phyloP scores from a whole-genome alignment of 2,329 filamentous ascomycete species.

The Pyrenophora seminiperda region DNA sequence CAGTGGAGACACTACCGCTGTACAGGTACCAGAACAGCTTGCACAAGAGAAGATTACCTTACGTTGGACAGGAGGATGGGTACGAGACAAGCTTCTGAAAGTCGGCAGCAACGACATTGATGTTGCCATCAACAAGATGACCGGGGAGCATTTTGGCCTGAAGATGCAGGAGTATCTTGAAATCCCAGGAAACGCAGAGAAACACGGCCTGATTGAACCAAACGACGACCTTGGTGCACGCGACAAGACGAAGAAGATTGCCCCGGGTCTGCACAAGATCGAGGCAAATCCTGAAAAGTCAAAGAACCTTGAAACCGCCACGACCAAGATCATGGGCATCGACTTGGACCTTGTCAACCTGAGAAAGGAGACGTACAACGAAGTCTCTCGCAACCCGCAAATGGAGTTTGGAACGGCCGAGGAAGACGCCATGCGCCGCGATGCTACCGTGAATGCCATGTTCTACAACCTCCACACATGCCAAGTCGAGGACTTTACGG shows the following conservation, averaged over 20 bases:
- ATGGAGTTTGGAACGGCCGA: conserved; percentile 92
- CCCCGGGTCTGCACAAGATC: conserved; percentile 79
- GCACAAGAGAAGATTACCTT: conserved; percentile 59
- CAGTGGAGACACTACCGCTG: conserved; percentile 36
- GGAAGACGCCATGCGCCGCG: conserved; percentile 86
- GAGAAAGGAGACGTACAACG: conserved; percentile 85
- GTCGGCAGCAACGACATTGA: conserved; percentile 80
- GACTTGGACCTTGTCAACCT: conserved; percentile 96
- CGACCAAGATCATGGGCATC: conserved; percentile 80
- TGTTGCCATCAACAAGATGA: conserved; percentile 84
- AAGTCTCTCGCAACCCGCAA: conserved; percentile 86
- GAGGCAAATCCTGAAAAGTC: conserved; percentile 93
- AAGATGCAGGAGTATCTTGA: conserved; percentile 72
- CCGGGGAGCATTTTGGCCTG: conserved; percentile 74
- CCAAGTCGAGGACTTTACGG: conserved; percentile 82
- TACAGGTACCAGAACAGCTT: conserved; percentile 52
- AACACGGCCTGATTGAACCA: conserved; percentile 59
- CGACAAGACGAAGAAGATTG: conserved; percentile 63
- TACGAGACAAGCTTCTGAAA: conserved; percentile 79
- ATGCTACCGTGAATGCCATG: conserved; percentile 93
- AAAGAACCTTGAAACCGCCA: conserved; percentile 92
- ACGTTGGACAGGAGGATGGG: conserved; percentile 86
- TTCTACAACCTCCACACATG: conserved; percentile 91
- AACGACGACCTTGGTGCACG: conserved; percentile 45
- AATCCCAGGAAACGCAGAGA: conserved; percentile 62